Conservation (phyloP, 176 grass and related monocot species). For the Carex cristatella region DNA sequence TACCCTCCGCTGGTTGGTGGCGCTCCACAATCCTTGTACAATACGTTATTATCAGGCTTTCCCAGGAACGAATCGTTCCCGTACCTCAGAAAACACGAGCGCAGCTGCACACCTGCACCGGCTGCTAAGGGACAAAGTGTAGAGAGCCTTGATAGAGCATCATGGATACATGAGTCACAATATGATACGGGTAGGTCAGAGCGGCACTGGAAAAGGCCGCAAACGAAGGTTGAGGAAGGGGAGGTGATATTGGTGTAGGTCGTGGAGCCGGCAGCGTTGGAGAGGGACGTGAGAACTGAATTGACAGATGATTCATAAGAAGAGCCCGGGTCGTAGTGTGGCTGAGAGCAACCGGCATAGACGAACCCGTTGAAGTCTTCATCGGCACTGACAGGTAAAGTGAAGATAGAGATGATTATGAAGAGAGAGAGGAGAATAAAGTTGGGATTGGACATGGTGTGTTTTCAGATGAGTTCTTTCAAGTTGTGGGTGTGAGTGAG, state of each 20-base stretch:
- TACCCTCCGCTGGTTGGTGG: constrained; percentile 22
- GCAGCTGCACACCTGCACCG: constrained; percentile 70
- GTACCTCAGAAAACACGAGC: constrained; percentile 73
- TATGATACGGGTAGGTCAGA: constrained; percentile 52
- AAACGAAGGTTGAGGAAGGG: constrained; percentile 9
- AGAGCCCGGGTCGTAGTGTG: constrained; percentile 38
- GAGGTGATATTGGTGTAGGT: constrained; percentile 58
- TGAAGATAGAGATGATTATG: constrained; percentile 24
- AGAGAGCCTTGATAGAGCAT: constrained; percentile 56
- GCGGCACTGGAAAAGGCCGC: constrained; percentile 79
- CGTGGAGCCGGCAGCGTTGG: constrained; percentile 44
- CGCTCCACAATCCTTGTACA: constrained; percentile 75
- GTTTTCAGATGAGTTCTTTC: background rate
- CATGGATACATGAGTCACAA: constrained; percentile 57
- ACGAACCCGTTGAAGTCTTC: constrained; percentile 64
- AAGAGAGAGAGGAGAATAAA: background rate
- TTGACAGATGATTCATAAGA: constrained; percentile 54
- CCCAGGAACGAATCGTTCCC: constrained; percentile 83
- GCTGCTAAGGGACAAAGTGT: constrained; percentile 48
- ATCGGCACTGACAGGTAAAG: background rate
- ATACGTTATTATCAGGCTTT: constrained; percentile 56
- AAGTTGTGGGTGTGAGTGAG: background rate
- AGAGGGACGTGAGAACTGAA: constrained; percentile 61
- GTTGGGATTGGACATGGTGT: constrained; percentile 22
- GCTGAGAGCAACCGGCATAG: constrained; percentile 78